These are phyloP conservation scores for Pleurotus salmoneostramineus DNA, from an alignment of 768 basidiomycete species.

Conservation along the genomic window DNA sequence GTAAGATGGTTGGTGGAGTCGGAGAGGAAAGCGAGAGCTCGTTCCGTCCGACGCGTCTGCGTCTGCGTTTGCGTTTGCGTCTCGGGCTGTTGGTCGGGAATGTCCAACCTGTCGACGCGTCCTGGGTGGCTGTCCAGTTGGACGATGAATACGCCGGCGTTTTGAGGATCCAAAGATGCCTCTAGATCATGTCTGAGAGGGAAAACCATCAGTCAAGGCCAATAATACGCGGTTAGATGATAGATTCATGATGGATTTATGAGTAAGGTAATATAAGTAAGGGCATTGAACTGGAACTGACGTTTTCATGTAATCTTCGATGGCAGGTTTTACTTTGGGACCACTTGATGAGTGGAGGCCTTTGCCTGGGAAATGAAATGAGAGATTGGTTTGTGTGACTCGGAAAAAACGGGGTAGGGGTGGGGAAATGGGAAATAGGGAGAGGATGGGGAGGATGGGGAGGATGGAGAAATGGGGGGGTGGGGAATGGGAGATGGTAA, in stretches of 20 bases:
- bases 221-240: neutral
- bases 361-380: slow-evolving; percentile 49
- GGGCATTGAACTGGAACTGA: slow-evolving; percentile 24
- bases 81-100: too few relatives aligned
- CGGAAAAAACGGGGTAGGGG: too few relatives aligned
- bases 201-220: neutral
- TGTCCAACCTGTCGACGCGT: neutral
- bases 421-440: too few relatives aligned
- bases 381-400: too few relatives aligned
- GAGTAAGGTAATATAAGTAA: too few relatives aligned
- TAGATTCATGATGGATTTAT: too few relatives aligned
- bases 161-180: slow-evolving; percentile 74
- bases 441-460: neutral
- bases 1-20: too few relatives aligned
- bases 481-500: too few relatives aligned
- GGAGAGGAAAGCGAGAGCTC: too few relatives aligned
- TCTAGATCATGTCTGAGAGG: slow-evolving; percentile 60
- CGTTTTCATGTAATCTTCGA: slow-evolving; percentile 85
- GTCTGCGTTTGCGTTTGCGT: too few relatives aligned
- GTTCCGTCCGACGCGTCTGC: too few relatives aligned
- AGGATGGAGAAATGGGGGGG: too few relatives aligned
- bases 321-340: slow-evolving; percentile 90
- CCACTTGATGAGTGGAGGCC: slow-evolving; percentile 80
- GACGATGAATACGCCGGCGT: slow-evolving; percentile 83
- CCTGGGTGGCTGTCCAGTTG: slow-evolving; percentile 40